Conservation (phyloP, 257 asterid species). For the Nicotiana knightiana region DNA sequence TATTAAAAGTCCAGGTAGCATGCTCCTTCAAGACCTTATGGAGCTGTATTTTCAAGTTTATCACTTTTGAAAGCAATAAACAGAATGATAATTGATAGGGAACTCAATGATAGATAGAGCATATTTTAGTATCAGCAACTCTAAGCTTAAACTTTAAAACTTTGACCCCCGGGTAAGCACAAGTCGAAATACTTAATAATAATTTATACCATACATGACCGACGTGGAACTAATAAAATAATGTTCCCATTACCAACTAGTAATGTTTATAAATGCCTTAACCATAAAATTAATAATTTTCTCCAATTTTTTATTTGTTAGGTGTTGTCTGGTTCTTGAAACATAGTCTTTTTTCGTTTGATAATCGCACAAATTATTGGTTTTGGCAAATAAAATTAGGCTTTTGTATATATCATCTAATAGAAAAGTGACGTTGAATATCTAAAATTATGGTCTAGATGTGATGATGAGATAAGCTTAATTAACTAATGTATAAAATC, state of each 20-base stretch:
- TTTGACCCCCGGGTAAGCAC: slow-evolving; percentile 1
- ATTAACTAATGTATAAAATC: background rate
- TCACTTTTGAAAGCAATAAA: background rate
- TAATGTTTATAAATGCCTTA: background rate
- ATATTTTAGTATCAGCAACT: background rate
- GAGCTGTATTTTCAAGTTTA: background rate
- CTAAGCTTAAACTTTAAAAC: background rate
- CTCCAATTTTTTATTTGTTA: background rate
- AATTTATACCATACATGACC: background rate
- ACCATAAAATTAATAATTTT: background rate
- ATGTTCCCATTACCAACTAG: background rate
- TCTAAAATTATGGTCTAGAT: background rate
- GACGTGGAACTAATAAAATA: background rate
- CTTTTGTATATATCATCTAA: background rate
- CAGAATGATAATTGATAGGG: background rate
- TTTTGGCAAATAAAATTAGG: background rate
- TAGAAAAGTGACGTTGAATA: background rate
- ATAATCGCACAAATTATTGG: background rate
- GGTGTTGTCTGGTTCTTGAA: background rate
- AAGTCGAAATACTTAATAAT: background rate
- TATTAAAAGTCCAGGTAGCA: background rate
- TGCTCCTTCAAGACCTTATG: background rate
- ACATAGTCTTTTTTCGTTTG: background rate
- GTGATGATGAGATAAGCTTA: background rate
- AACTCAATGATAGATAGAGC: background rate